Base-by-base conservation (phyloP, 2,329 filamentous ascomycete species). In the Penicillium brasilianum region DNA sequence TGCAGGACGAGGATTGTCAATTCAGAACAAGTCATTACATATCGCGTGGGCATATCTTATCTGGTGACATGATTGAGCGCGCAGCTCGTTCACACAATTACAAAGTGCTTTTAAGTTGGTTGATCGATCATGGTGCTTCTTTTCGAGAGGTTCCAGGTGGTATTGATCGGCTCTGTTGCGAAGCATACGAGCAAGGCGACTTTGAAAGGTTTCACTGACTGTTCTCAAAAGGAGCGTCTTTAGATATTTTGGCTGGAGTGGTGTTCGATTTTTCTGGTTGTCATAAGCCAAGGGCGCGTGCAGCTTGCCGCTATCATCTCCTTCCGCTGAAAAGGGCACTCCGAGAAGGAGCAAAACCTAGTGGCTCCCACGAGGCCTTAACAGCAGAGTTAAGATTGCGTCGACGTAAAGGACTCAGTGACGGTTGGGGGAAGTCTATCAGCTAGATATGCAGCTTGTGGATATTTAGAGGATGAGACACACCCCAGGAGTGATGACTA, bases 81-180 rank as follows among this genome's bases (percentile, higher is more conserved):
- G 57, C 41, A 49, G 57, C 50, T 59, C 51, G 36, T 28, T 59
- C 57, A 43, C 20, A 50, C 18, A 22, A 59, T 52, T 60, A 55
- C 32, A 32, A 60, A 56, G 39, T n/a, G 9, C 36, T 20, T 20
- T 56, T 60, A 51, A 56, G 44, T 43, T 50, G 37, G 58, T 56
- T 60, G 37, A 60, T 51, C 39, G 25, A 60, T 43, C 52, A 56
- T 44, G 58, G 52, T 60, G 58, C 58, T 55, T 60, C 52, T 55
- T 55, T 43, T 51, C 22, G 16, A 44, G 58, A 60, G 30, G 58
- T 44, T 46, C 52, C 13, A 52, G 52, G 52, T 34, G 58, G 58
- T 34, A 56, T 60, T n/a, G 32, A 60, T 36, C 32, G 44, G 58
- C 52, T 55, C 36, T 56, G 52, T 60, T 51, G 22, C 44, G 43